Conservation (phyloP, 208 protist species). For the Trypanosoma brucei region DNA sequence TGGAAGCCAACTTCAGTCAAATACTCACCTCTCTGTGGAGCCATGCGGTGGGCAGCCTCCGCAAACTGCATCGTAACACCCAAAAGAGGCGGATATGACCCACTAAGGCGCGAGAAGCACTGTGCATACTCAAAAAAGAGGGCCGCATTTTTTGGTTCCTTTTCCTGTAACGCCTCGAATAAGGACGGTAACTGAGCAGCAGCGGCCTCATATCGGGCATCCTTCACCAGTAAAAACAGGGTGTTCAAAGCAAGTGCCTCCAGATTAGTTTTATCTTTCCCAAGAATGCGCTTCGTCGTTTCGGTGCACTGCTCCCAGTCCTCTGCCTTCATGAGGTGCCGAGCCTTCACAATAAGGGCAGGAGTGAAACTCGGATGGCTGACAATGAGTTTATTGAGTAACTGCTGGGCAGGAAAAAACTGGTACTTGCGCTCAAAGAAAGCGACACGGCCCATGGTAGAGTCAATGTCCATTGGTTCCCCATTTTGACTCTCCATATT, state of each 20-base stretch:
- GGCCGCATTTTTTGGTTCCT: slow-evolving; percentile 78
- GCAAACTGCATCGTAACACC: slow-evolving; percentile 63
- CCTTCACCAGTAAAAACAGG: slow-evolving; percentile 78
- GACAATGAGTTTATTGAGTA: slow-evolving; percentile 81
- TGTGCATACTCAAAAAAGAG: slow-evolving; percentile 68
- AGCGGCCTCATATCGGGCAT: slow-evolving; percentile 58
- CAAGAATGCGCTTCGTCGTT: slow-evolving; percentile 74
- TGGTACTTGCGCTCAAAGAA: slow-evolving; percentile 84
- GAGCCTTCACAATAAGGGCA: slow-evolving; percentile 76
- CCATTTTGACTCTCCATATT: slow-evolving; percentile 38
- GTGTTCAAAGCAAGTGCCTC: slow-evolving; percentile 70
- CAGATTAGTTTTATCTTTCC: slow-evolving; percentile 69
- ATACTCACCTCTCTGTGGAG: slow-evolving; percentile 69
- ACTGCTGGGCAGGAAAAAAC: slow-evolving; percentile 65
- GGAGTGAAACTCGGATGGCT: slow-evolving; percentile 56
- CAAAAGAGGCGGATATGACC: slow-evolving; percentile 47
- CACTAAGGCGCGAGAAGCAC: slow-evolving; percentile 68
- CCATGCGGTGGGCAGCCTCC: slow-evolving; percentile 53
- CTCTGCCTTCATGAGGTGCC: slow-evolving; percentile 82
- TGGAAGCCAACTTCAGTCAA: slow-evolving; percentile 77
- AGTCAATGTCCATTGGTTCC: slow-evolving; percentile 62
- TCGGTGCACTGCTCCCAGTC: slow-evolving; percentile 92
- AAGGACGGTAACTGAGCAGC: slow-evolving; percentile 54
- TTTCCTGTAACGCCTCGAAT: slow-evolving; percentile 44
- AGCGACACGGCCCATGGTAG: slow-evolving; percentile 75